Evolutionary conservation across 805 yeast species (phyloP), one percentile per base, ranked within the genome.

Genomic region (Scheffersomyces amazonensis): DNA sequence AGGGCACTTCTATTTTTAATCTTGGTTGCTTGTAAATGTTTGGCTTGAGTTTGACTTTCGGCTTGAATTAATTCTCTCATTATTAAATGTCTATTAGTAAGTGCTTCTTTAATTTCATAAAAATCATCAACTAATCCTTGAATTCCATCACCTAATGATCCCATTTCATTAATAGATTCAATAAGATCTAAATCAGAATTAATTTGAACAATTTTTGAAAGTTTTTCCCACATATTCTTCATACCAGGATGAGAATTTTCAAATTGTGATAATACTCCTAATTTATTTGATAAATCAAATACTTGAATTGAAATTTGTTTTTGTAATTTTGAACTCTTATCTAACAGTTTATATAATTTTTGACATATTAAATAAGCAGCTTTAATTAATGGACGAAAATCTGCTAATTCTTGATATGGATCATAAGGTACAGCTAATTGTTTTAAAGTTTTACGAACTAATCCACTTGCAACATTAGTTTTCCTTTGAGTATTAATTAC

Each of bases 401-500:
- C 84, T 0, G 93, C 89, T 43, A 93, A 71, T 44, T 83, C 93
- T 18, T 76, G 73, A 33, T 80, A 82, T 29, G 87, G 91, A 61
- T 91, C 99, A 52, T 83, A 87, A 1, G 99, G 99, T 2, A 95
- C 87, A 30, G 86, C 83, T 32, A 90, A 73, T 58, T 93, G 99
- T 59, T 93, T 93, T 53, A 93, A 72, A 2, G 98, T 89, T 59
- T 86, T 87, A 36, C 99, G 77, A 45, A 82, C 80, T 18, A 93
- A 59, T 0, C 98, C 99, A 12, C 95, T 80, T 1, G 96, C 95
- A 34, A 78, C 75, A 2, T 77, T 73, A 2, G 76, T 62, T 22
- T 81, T 74, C 32, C 74, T 66, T 30, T 74, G 67, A 49, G 78
- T 75, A 46, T 80, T 82, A 25, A 78, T 75, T 13, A 83, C 85